Evolutionary conservation across 495 filamentous ascomycete species (phyloP).

Genomic region (Chaetomium fimeti): DNA sequence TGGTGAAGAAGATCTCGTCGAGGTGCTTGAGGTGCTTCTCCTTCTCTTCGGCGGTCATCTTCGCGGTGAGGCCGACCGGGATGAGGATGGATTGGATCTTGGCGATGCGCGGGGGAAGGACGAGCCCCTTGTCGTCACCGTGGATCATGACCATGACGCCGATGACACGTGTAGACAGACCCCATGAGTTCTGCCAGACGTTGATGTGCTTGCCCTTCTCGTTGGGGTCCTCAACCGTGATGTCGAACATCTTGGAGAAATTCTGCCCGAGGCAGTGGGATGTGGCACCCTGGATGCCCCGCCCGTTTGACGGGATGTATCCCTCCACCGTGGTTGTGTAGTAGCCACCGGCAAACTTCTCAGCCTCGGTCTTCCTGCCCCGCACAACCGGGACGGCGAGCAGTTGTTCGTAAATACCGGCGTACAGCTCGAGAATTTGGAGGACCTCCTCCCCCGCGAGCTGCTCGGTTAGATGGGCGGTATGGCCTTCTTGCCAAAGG

Average conservation of each 20-base stretch:
- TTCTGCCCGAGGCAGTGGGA: conserved; percentile 94
- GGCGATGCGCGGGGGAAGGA: conserved; percentile 85
- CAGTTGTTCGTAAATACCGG: conserved; percentile 84
- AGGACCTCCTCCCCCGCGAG: conserved; percentile 79
- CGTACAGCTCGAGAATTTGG: conserved; percentile 91
- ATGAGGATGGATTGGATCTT: conserved; percentile 81
- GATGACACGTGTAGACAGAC: conserved; percentile 89
- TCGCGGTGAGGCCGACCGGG: conserved; percentile 90
- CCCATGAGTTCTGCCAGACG: conserved; percentile 99
- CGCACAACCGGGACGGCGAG: conserved; percentile 92
- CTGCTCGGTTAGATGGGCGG: conserved; percentile 80
- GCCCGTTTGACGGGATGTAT: conserved; percentile 90
- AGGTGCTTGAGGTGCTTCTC: conserved; percentile 68
- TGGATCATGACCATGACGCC: conserved; percentile 99
- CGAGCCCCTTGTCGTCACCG: conserved; percentile 88
- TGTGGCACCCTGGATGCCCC: conserved; percentile 94
- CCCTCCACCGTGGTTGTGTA: conserved; percentile 95
- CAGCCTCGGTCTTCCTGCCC: conserved; percentile 81
- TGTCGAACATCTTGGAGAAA: conserved; percentile 98
- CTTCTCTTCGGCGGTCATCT: conserved; percentile 73
- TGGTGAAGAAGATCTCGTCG: conserved; percentile 60
- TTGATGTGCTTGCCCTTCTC: conserved; percentile 59
- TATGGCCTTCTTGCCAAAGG: conserved; percentile 98
- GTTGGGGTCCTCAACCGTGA: conserved; percentile 87
- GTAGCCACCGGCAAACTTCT: conserved; percentile 94